Conservation (phyloP, 805 yeast genomes). For the Candida taoyuanica region DNA sequence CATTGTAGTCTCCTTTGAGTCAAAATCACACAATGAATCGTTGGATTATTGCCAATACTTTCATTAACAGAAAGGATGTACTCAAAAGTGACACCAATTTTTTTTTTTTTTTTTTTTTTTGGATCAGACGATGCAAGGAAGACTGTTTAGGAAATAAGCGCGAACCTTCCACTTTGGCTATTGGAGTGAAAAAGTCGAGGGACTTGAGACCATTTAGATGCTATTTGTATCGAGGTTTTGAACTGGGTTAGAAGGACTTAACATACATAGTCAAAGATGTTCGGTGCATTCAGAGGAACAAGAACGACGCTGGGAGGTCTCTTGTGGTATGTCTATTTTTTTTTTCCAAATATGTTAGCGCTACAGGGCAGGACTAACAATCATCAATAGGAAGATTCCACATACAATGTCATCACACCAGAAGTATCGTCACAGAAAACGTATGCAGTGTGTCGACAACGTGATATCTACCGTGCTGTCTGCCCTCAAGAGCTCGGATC, state of each 20-base stretch:
- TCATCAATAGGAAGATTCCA: slow-evolving; percentile 53
- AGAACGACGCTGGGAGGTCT: slow-evolving; percentile 62
- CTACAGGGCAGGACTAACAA: slow-evolving; percentile 6
- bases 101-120: too few species aligned
- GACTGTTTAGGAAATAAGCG: not conserved
- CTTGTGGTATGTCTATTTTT: slow-evolving; percentile 53
- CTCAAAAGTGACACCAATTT: too few species aligned
- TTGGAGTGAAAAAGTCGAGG: slow-evolving; percentile 1
- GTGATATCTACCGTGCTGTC: slow-evolving; percentile 63
- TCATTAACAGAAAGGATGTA: too few species aligned
- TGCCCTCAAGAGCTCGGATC: slow-evolving; percentile 33
- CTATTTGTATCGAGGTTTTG: too few species aligned
- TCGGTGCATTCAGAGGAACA: slow-evolving; percentile 69
- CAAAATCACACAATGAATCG: not conserved
- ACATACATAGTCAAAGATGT: too few species aligned
- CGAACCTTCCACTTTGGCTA: too few species aligned
- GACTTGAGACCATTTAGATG: too few species aligned
- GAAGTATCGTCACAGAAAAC: slow-evolving; percentile 77
- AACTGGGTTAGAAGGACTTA: too few species aligned
- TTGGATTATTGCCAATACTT: not conserved
- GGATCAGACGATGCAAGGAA: not conserved
- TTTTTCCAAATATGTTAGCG: too few species aligned
- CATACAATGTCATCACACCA: slow-evolving; percentile 77
- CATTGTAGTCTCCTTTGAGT: slow-evolving; percentile 9
- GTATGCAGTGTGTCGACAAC: slow-evolving; percentile 77